These are phyloP conservation scores for Amphicarpaea edgeworthii DNA, from an alignment of 306 rosid genomes.

Conservation along the genomic window DNA sequence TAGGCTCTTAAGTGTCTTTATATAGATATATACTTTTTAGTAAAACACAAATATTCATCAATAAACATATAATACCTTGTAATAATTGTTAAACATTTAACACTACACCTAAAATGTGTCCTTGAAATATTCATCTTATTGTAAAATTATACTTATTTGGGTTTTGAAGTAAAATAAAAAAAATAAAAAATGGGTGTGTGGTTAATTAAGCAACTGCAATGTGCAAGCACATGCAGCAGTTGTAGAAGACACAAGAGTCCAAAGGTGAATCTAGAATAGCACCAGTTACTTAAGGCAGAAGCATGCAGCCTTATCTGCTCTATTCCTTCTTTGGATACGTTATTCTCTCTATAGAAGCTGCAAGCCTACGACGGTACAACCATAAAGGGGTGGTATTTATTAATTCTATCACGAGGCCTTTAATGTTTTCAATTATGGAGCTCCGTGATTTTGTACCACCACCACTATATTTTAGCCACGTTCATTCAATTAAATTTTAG, in stretches of 20 bases:
- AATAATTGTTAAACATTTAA: no score
- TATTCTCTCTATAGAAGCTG: constrained; percentile 36
- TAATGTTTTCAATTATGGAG: constrained; percentile 19
- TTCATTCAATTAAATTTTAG: constrained; percentile 43
- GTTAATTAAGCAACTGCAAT: constrained; percentile 36
- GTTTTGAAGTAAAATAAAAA: no score
- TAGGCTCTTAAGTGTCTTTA: no score
- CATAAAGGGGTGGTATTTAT: constrained; percentile 26
- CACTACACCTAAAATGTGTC: no score
- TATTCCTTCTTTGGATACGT: constrained; percentile 38
- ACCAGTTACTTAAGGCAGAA: constrained; percentile 39
- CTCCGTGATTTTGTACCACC: constrained; percentile 22
- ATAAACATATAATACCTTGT: no score
- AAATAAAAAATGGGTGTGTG: no score
- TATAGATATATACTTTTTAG: no score
- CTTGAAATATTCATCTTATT: no score
- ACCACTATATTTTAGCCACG: no score
- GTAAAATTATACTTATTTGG: no score
- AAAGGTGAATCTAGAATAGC: constrained; percentile 17
- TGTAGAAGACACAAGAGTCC: constrained; percentile 6
- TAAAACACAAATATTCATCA: no score
- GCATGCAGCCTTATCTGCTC: constrained; percentile 42
- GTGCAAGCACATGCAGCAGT: constrained; percentile 1
- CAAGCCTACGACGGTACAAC: constrained; percentile 32
- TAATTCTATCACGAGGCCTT: constrained; percentile 30